Evolutionary conservation across 345 rosid species (phyloP).

Genomic region (Citrus glauca): DNA sequence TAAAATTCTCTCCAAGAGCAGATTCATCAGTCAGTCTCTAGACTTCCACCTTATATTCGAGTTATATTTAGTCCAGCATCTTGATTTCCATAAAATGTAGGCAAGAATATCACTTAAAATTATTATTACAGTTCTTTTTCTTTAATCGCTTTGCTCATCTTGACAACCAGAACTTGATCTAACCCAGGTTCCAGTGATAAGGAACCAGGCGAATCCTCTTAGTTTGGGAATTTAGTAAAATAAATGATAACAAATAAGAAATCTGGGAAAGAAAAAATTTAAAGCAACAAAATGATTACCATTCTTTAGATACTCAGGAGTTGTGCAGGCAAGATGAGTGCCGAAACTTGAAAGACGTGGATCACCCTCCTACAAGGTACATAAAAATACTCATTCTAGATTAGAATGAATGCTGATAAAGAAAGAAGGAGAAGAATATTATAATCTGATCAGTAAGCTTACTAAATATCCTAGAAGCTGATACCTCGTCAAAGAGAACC

Average conservation of each 20-base stretch:
- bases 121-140: neutral
- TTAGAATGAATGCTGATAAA: neutral
- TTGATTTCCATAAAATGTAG: neutral
- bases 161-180: neutral
- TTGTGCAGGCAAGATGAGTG: constrained; percentile 87
- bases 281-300: constrained; percentile 35
- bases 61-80: neutral
- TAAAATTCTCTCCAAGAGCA: neutral
- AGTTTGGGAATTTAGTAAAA: neutral
- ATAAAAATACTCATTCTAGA: no score
- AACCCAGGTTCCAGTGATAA: neutral
- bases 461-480: constrained; percentile 5
- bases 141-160: neutral
- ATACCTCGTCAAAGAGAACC: constrained; percentile 97
- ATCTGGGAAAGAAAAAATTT: neutral
- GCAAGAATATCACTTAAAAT: neutral
- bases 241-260: neutral
- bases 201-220: neutral
- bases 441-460: neutral
- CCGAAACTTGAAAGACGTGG: constrained; percentile 23
- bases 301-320: constrained; percentile 89
- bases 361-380: no score
- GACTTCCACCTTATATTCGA: neutral
- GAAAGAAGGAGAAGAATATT: neutral
- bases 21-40: neutral